phyloP scores from a whole-genome alignment of 192 early-diverging fungal species.

The Thamnidium elegans region DNA sequence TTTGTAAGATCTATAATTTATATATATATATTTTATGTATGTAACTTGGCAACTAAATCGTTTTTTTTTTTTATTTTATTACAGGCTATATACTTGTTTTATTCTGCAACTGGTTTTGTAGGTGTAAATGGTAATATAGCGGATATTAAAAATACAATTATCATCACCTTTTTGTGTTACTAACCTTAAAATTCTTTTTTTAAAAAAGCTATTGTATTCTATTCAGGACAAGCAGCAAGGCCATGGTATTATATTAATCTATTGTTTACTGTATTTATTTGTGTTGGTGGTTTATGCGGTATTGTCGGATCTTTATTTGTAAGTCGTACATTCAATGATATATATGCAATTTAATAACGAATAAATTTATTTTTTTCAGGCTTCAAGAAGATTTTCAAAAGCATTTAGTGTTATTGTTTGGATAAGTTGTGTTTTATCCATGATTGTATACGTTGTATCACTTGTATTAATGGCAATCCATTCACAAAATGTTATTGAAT shows the following conservation, averaged over 20 bases:
- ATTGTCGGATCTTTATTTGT: conserved; percentile 35
- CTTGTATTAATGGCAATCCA: conserved; percentile 27
- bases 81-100: conserved; percentile 17
- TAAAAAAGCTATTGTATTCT: conserved; percentile 23
- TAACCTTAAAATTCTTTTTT: not conserved
- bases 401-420: conserved; percentile 34
- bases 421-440: conserved; percentile 29
- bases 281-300: conserved; percentile 30
- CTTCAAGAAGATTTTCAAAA: conserved; percentile 34
- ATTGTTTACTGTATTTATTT: conserved; percentile 28
- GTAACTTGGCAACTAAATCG: not conserved
- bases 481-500: conserved; percentile 16
- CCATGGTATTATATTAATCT: conserved; percentile 28
- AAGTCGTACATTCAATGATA: conserved; percentile 19
- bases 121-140: conserved; percentile 17
- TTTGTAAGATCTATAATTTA: conserved; percentile 31
- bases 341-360: too few relatives aligned
- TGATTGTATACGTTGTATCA: conserved; percentile 30
- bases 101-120: conserved; percentile 21
- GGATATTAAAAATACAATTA: too few relatives aligned
- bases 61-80: not conserved
- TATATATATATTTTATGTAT: too few relatives aligned
- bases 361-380: too few relatives aligned
- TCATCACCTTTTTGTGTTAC: too few relatives aligned
- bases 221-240: conserved; percentile 29